Base-by-base conservation (phyloP, 2,329 filamentous ascomycete genomes). In the Hymenoscyphus albidus region DNA sequence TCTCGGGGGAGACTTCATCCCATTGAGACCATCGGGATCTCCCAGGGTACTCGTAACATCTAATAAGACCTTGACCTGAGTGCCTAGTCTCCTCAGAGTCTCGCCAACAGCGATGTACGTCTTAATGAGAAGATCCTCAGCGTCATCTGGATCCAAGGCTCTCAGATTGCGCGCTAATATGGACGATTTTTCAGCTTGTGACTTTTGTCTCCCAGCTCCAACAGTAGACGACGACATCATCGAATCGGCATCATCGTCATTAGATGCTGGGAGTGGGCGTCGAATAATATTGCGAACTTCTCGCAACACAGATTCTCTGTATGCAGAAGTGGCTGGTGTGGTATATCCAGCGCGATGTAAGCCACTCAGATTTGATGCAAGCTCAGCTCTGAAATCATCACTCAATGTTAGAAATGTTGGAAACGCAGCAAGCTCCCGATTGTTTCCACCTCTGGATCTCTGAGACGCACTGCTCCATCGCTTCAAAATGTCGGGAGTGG, bases 11-110 rank as follows among this genome's bases (percentile, higher is more conserved):
- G 73, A 76, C 58, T 70, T 74, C 64, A 70, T 69, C 16, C 66
- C 67, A 12, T 22, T 64, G n/a, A 64, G 63, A 18, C 61, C 62
- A 54, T 62, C 32, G 38, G 71, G 65, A 61, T 73, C 70, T 5
- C 69, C 71, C 61, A 74, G 68, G 13, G 86, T 88, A 75, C 93
- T 97, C 0, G 93, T 95, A 22, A 97, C 91, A 76, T 99, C 95
- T 10, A 99, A 82, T n/a, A 99, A 79, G 10, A 98, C 88, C 76
- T 99, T 99, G 63, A 95, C 90, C 75, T 98, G 94, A 0, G 92
- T 93, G 18, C 92, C 92, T 7, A 97, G 80, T 72, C 95, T 85
- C 64, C 95, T 84, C 58, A 99, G 76, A 3, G 91, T 91, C 78
- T 99, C 95, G 3, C 94, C 90, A 9, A 97, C 89, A 40, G 90